These are phyloP conservation scores for Heterobasidion irregulare DNA, from an alignment of 1,284 basidiomycete species.

Conservation along the genomic window DNA sequence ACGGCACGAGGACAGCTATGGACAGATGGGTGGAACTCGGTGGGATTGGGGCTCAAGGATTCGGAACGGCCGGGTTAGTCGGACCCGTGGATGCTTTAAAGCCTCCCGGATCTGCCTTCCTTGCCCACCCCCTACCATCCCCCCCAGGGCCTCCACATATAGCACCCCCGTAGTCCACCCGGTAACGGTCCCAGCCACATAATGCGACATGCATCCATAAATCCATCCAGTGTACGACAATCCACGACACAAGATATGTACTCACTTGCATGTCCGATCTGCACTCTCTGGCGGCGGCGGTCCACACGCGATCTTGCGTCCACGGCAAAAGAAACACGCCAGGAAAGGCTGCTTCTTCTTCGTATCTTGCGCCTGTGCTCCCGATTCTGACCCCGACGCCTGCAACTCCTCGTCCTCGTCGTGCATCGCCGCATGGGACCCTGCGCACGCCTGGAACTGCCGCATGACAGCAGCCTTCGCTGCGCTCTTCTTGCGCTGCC, in stretches of 20 bases:
- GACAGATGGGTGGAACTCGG: too few species aligned
- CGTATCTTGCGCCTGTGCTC: neutral
- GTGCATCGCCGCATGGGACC: neutral
- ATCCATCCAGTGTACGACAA: neutral
- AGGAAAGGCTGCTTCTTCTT: conserved; percentile 23
- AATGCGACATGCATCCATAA: neutral
- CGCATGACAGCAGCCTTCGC: too few species aligned
- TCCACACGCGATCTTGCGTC: conserved; percentile 38
- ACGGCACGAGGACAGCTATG: too few species aligned
- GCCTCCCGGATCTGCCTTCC: neutral
- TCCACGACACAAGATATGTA: conserved; percentile 3
- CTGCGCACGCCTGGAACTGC: too few species aligned
- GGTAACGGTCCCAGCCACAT: neutral
- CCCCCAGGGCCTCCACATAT: neutral
- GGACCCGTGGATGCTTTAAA: too few species aligned
- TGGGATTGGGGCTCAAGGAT: too few species aligned
- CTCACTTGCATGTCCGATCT: conserved; percentile 34
- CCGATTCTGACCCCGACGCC: neutral
- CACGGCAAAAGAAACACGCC: conserved; percentile 35
- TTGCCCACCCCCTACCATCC: neutral
- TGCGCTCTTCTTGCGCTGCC: too few species aligned
- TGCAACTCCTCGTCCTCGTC: neutral
- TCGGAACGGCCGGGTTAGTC: too few species aligned
- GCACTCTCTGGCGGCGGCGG: conserved; percentile 25
- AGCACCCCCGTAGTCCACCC: neutral